Percentiles rank a stretch among this genome's conserved stretches.
These are phyloP conservation scores for Blastocystis sp. DNA, from an alignment of 352 stramenopile genomes.

Conservation along the genomic window DNA sequence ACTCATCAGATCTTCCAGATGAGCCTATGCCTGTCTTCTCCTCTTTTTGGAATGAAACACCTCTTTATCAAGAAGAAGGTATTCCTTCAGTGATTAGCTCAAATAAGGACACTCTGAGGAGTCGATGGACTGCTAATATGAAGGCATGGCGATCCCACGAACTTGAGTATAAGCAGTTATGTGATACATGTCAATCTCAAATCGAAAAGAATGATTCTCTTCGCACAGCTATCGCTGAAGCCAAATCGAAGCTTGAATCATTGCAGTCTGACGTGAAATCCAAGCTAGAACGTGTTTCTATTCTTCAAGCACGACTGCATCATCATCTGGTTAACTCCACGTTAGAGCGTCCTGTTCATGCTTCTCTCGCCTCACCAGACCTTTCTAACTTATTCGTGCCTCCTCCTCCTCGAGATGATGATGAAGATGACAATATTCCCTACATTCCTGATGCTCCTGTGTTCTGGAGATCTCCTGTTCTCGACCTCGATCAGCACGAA, in stretches of 20 bases:
- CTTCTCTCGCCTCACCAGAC: slow-evolving; percentile 3
- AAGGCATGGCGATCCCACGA: background rate
- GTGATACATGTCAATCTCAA: background rate
- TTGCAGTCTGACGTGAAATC: background rate
- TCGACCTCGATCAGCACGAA: background rate
- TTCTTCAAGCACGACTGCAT: slow-evolving; percentile 16
- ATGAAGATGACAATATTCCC: background rate
- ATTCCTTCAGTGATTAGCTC: background rate
- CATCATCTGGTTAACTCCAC: background rate
- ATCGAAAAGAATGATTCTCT: background rate
- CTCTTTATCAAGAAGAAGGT: background rate
- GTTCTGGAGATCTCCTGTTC: background rate
- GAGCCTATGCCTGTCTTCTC: no score
- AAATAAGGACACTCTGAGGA: background rate
- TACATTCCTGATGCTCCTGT: background rate
- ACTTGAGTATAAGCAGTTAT: background rate
- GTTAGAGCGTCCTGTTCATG: background rate
- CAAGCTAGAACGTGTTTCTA: background rate
- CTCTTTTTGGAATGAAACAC: no score
- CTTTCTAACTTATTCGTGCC: background rate
- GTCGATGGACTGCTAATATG: background rate
- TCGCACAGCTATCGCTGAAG: background rate
- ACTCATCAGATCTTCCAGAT: no score
- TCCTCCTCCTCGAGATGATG: background rate
- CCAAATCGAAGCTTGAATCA: background rate